Evolutionary conservation across 306 rosid species (phyloP).

Genomic region (Quercus parvula): DNA sequence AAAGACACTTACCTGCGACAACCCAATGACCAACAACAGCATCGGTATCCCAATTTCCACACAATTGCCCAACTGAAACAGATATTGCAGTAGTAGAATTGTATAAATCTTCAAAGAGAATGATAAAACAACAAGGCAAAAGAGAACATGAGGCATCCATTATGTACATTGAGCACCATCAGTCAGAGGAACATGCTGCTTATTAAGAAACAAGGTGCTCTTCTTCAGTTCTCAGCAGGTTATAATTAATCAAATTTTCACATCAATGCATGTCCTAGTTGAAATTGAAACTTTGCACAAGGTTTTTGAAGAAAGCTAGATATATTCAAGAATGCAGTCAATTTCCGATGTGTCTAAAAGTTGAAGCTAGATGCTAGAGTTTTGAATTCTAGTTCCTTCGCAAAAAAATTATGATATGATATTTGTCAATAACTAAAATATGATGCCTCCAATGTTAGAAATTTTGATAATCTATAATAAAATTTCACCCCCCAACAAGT

Average conservation of each 20-base stretch:
- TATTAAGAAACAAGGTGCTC: conserved; percentile 3
- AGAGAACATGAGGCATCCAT: conserved; percentile 8
- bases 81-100: neutral
- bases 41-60: conserved; percentile 92
- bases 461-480: neutral
- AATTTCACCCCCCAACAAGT: neutral
- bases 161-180: neutral
- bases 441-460: neutral
- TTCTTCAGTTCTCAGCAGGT: neutral
- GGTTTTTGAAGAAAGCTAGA: neutral
- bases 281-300: neutral
- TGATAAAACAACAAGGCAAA: neutral
- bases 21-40: conserved; percentile 77
- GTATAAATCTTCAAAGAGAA: neutral
- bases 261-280: neutral
- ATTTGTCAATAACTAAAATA: neutral
- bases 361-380: neutral
- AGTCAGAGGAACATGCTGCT: conserved; percentile 6
- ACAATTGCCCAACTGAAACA: conserved; percentile 82
- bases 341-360: neutral
- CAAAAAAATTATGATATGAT: neutral
- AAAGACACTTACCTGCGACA: conserved; percentile 76
- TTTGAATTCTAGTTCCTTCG: neutral
- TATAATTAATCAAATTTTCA: neutral
- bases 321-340: neutral